These are phyloP conservation scores for Albifimbria verrucaria DNA, from an alignment of 2,329 filamentous ascomycete genomes.

Conservation along the genomic window DNA sequence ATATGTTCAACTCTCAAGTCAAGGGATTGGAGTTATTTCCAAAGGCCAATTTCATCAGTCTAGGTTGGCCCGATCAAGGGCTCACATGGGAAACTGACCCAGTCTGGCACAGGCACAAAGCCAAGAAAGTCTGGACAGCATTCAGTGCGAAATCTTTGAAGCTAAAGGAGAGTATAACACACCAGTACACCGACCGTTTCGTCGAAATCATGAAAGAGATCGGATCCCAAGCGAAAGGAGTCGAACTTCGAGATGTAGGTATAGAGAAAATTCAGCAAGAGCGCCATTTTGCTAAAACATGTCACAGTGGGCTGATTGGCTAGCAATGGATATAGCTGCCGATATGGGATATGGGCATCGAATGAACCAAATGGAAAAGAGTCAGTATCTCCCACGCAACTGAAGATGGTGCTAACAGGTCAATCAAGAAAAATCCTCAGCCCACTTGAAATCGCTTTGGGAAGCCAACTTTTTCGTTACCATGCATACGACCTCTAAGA, in stretches of 20 bases:
- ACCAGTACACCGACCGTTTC: constrained; percentile 1
- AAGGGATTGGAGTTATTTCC: constrained; percentile 2
- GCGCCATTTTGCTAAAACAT: background rate
- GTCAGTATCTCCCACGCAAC: too few relatives aligned
- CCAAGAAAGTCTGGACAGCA: background rate
- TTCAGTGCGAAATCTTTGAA: constrained; percentile 2
- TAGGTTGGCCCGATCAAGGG: background rate
- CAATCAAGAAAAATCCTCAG: background rate
- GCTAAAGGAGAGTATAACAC: background rate
- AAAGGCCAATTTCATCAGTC: background rate
- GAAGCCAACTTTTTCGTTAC: constrained; percentile 1
- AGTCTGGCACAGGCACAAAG: constrained; percentile 1
- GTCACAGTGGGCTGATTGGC: constrained; percentile 1
- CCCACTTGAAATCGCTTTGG: background rate
- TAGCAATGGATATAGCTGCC: background rate
- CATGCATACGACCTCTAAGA: constrained; percentile 1
- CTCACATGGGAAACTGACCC: constrained; percentile 1
- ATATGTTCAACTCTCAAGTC: background rate
- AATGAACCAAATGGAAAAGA: constrained; percentile 1
- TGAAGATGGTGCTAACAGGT: background rate
- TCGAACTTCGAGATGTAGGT: background rate
- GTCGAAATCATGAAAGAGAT: background rate
- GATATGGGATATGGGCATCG: constrained; percentile 1
- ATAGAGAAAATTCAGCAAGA: too few relatives aligned
- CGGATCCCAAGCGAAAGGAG: background rate